Evolutionary conservation across 495 filamentous ascomycete genomes (phyloP).

Genomic region (Platismatia glauca): DNA sequence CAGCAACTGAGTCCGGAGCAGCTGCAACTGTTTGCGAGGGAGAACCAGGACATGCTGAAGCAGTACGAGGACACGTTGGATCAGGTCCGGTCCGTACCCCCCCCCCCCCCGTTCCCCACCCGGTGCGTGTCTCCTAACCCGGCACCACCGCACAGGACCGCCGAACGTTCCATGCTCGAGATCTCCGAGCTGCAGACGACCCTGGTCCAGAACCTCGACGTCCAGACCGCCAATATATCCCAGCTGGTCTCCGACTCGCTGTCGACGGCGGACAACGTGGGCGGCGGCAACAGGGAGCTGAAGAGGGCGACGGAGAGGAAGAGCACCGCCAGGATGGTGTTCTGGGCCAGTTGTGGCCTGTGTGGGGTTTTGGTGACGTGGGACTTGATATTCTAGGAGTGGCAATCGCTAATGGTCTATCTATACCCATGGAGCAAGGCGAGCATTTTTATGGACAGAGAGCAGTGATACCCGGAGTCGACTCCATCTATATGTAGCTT

Average conservation of each 20-base stretch:
- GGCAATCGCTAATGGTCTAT: not conserved
- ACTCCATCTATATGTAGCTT: constrained; percentile 10
- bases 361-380: constrained; percentile 80
- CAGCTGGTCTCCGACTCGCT: constrained; percentile 80
- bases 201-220: constrained; percentile 72
- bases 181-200: constrained; percentile 88
- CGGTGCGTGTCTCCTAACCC: not conserved
- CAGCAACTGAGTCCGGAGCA: constrained; percentile 69
- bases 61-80: constrained; percentile 86
- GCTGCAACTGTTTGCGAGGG: constrained; percentile 82
- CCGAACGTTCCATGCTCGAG: constrained; percentile 83
- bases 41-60: constrained; percentile 85
- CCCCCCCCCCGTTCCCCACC: not conserved
- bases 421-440: not conserved
- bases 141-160: constrained; percentile 47
- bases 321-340: constrained; percentile 81
- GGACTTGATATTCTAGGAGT: constrained; percentile 72
- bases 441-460: not conserved
- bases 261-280: constrained; percentile 74
- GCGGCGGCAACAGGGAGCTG: constrained; percentile 81
- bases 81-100: constrained; percentile 69
- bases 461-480: constrained; percentile 10
- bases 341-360: constrained; percentile 75
- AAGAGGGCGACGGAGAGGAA: constrained; percentile 71
- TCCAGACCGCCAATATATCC: constrained; percentile 78